Evolutionary conservation across 306 rosid genomes (phyloP).

Genomic region (Begonia fuchsioides): DNA sequence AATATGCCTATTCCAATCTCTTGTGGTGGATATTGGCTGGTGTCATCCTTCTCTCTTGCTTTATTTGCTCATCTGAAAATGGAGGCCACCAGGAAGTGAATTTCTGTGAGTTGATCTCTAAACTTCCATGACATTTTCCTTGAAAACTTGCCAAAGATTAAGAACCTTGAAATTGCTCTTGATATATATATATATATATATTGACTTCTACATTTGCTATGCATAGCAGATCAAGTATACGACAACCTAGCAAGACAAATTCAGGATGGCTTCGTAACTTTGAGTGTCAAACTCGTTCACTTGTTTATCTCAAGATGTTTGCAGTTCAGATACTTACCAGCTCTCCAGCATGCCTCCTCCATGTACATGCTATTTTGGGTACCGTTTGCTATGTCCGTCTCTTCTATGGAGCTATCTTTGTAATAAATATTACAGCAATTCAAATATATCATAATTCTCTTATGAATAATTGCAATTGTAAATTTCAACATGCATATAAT

Average conservation of each 20-base stretch:
- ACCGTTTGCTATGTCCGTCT: conserved; percentile 9
- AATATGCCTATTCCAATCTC: not conserved
- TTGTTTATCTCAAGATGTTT: conserved; percentile 18
- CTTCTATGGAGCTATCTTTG: conserved; percentile 1
- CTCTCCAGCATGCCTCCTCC: not conserved
- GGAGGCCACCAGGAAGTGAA: not conserved
- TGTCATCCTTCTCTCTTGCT: conserved; percentile 9
- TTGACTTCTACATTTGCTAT: conserved; percentile 1
- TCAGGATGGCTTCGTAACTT: conserved; percentile 11
- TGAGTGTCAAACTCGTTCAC: conserved; percentile 14
- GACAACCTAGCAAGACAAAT: conserved; percentile 5
- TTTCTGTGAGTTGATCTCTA: conserved; percentile 10
- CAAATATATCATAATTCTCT: too few relatives aligned
- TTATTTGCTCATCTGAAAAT: conserved; percentile 1
- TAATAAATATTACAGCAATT: conserved; percentile 3
- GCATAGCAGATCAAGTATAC: conserved; percentile 17
- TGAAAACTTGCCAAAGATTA: not conserved
- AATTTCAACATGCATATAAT: too few relatives aligned
- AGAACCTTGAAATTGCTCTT: not conserved
- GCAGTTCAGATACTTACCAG: conserved; percentile 13
- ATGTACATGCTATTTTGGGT: conserved; percentile 14
- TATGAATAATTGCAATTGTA: too few relatives aligned
- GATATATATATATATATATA: not conserved
- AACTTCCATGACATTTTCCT: too few relatives aligned
- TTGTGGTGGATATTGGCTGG: conserved; percentile 12